These are phyloP conservation scores for Microsporum ferrugineum DNA, from an alignment of 2,329 filamentous ascomycete genomes.

Conservation along the genomic window DNA sequence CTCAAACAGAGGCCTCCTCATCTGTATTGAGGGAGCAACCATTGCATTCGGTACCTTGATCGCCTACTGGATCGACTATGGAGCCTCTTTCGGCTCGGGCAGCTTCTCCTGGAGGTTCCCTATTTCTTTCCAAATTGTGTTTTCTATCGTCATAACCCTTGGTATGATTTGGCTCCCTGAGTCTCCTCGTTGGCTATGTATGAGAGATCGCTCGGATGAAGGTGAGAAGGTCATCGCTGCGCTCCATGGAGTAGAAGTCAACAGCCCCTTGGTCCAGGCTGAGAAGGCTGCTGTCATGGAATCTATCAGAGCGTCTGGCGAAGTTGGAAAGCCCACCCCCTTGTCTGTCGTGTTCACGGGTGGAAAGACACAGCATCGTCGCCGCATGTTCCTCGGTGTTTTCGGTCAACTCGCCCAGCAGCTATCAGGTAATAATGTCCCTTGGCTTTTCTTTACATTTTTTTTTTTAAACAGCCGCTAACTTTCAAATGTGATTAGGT, in stretches of 20 bases:
- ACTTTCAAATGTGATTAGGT: neutral
- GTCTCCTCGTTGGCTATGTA: conserved; percentile 24
- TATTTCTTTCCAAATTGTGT: conserved; percentile 39
- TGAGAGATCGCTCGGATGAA: conserved; percentile 30
- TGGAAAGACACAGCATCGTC: conserved; percentile 31
- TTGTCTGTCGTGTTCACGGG: conserved; percentile 39
- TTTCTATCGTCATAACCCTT: conserved; percentile 32
- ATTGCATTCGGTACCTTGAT: conserved; percentile 37
- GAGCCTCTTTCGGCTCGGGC: conserved; percentile 17
- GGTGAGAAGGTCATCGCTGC: conserved; percentile 37
- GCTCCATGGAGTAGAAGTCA: conserved; percentile 18
- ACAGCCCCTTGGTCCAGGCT: conserved; percentile 41
- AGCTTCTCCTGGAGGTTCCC: conserved; percentile 36
- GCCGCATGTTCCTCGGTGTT: conserved; percentile 31
- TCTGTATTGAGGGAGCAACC: conserved; percentile 43
- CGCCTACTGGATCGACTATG: conserved; percentile 37
- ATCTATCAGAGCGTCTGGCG: conserved; percentile 40
- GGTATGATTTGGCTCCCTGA: conserved; percentile 28
- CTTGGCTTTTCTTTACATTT: neutral
- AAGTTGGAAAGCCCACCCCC: conserved; percentile 36
- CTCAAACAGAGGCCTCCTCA: conserved; percentile 45
- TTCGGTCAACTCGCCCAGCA: conserved; percentile 38
- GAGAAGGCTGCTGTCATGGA: conserved; percentile 17
- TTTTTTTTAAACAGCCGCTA: neutral
- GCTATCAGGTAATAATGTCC: neutral